phyloP scores from a whole-genome alignment of 495 filamentous ascomycete species.

The Lepidopterella palustris region DNA sequence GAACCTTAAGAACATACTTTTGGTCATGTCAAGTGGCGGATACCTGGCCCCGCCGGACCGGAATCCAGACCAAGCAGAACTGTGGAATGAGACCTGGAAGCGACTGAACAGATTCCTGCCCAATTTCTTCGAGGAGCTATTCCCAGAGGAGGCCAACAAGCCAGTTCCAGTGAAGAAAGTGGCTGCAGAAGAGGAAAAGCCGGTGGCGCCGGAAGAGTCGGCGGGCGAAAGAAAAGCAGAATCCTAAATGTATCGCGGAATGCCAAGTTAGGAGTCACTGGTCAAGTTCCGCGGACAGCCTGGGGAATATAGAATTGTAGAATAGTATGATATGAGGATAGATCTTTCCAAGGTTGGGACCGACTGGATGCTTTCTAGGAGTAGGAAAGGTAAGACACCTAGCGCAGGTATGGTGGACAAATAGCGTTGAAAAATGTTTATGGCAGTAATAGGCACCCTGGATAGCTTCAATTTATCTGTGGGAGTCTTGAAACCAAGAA shows the following conservation, averaged over 20 bases:
- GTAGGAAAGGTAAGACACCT: background rate
- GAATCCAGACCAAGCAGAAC: constrained; percentile 50
- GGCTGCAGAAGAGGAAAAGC: constrained; percentile 3
- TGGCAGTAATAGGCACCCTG: background rate
- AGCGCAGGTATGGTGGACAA: too few relatives aligned
- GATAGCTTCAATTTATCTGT: background rate
- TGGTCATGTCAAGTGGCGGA: constrained; percentile 90
- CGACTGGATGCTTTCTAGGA: background rate
- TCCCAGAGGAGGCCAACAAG: constrained; percentile 36
- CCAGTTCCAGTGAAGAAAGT: constrained; percentile 7
- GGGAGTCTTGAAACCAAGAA: background rate
- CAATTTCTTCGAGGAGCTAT: constrained; percentile 50
- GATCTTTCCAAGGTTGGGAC: background rate
- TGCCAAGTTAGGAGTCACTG: background rate
- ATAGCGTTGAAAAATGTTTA: too few relatives aligned
- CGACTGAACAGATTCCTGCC: constrained; percentile 87
- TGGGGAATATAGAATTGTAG: background rate
- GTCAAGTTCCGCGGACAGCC: too few relatives aligned
- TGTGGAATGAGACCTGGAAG: constrained; percentile 81
- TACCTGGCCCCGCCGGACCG: constrained; percentile 70
- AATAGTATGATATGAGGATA: background rate
- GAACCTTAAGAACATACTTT: constrained; percentile 89
- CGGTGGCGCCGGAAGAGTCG: constrained; percentile 10
- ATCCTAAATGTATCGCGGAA: background rate
- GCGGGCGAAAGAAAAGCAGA: constrained; percentile 11